These are phyloP conservation scores for Skeletonema grethae DNA, from an alignment of 108 stramenopile genomes.

Conservation along the genomic window DNA sequence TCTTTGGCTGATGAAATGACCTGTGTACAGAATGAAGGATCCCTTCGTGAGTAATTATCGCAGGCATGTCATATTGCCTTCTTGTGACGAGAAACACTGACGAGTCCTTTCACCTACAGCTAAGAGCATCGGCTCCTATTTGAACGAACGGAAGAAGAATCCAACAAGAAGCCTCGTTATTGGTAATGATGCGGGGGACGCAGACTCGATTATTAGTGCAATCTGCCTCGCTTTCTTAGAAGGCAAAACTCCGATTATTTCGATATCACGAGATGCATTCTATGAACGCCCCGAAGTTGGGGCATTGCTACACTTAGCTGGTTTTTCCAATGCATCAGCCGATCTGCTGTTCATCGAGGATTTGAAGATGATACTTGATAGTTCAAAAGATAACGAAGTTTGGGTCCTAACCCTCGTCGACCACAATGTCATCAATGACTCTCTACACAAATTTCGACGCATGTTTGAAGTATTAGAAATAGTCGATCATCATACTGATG, in stretches of 20 bases:
- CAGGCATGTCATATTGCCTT: neutral
- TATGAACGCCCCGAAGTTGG: slow-evolving; percentile 65
- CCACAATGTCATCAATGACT: slow-evolving; percentile 59
- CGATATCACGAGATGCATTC: slow-evolving; percentile 41
- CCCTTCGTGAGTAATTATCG: neutral
- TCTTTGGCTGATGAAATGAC: slow-evolving; percentile 28
- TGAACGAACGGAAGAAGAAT: slow-evolving; percentile 31
- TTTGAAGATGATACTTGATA: slow-evolving; percentile 10
- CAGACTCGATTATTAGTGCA: slow-evolving; percentile 80
- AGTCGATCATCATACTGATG: slow-evolving; percentile 81
- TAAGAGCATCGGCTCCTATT: slow-evolving; percentile 16
- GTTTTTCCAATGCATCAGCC: slow-evolving; percentile 35
- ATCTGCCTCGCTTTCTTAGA: slow-evolving; percentile 70
- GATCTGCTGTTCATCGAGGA: slow-evolving; percentile 55
- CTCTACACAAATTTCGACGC: slow-evolving; percentile 17
- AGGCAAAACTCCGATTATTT: slow-evolving; percentile 38
- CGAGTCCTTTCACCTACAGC: neutral
- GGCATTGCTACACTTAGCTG: slow-evolving; percentile 60
- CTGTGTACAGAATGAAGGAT: neutral
- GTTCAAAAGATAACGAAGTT: neutral
- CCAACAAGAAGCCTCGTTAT: slow-evolving; percentile 55
- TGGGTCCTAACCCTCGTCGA: slow-evolving; percentile 60
- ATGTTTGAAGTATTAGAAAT: slow-evolving; percentile 65
- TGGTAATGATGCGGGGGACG: slow-evolving; percentile 89
- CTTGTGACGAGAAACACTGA: neutral